phyloP scores from a whole-genome alignment of 2,329 filamentous ascomycete genomes.

The Nemania serpens region DNA sequence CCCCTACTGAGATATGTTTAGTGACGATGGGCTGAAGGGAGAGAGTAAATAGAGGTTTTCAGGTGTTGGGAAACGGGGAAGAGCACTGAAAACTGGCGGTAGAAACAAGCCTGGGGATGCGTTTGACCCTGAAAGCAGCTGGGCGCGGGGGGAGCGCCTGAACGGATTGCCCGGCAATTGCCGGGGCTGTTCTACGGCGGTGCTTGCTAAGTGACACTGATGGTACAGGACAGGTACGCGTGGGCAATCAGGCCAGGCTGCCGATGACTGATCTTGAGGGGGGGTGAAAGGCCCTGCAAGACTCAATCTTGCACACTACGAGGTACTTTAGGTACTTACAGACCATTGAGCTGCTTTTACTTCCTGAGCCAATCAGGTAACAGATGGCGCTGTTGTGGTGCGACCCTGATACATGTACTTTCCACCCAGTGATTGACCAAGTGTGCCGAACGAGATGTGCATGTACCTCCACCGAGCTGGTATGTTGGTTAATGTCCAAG shows the following conservation, averaged over 20 bases:
- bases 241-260: slow-evolving; percentile 29
- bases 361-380: slow-evolving; percentile 36
- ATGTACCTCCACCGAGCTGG: not conserved
- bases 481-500: no score
- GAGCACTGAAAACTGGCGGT: slow-evolving; percentile 29
- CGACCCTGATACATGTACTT: slow-evolving; percentile 37
- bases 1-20: not conserved
- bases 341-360: not conserved
- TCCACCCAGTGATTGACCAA: slow-evolving; percentile 18
- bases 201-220: slow-evolving; percentile 33
- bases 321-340: not conserved
- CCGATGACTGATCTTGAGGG: slow-evolving; percentile 16
- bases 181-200: slow-evolving; percentile 35
- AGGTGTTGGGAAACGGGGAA: slow-evolving; percentile 19
- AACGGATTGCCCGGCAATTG: slow-evolving; percentile 32
- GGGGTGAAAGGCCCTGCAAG: slow-evolving; percentile 11
- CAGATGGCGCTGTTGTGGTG: slow-evolving; percentile 32
- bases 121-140: slow-evolving; percentile 40
- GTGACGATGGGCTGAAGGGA: not conserved
- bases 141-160: slow-evolving; percentile 17
- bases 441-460: slow-evolving; percentile 8
- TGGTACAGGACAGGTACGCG: slow-evolving; percentile 14
- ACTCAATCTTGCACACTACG: slow-evolving; percentile 6
- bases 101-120: slow-evolving; percentile 32
- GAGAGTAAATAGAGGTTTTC: not conserved